Evolutionary conservation across 106 monocot species (phyloP), one percentile per base, ranked within the genome.

Genomic region (Triglochin maritima): DNA sequence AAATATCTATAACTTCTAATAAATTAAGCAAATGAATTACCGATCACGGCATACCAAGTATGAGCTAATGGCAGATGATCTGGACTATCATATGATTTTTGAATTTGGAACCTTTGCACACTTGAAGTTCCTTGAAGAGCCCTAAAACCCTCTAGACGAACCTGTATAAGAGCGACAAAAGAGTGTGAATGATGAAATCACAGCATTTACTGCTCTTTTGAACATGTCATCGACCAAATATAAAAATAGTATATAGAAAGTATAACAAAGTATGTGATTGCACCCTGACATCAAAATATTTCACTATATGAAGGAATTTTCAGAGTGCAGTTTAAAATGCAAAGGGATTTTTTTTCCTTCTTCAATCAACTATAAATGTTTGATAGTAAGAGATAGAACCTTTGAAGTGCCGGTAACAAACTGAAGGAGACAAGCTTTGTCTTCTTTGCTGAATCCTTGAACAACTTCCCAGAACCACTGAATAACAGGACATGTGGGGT

Each of bases 331-430:
- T 10, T 3, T 55, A 55, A 55, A 55, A 55, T 7, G 2, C n/a
- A 11, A n/a, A 55, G 3, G n/a, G 54, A 55, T 10, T 10, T 55
- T 55, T n/a, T 7, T 17, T 2, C 9, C 41, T 44, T 11, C 62
- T 45, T 44, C 49, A 65, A 65, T 3, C 9, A 48, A 14, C 17
- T 9, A 17, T 49, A 10, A 50, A 47, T 14, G 3, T 5, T 15
- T 9, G 4, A 47, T 15, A 9, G 9, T 54, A 4, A 16, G 50
- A 14, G 54, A 29, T 41, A 42, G 48, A 44, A 87, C 87, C 84
- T 84, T 88, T 17, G 87, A 88, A 57, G 87, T 88, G 67, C 84
- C 88, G n/a, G 85, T 85, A 9, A 89, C 85, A 76, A 89, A 89
- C 59, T 89, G 88, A 15, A 89, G 66, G 9, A 89, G 59, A 55